Evolutionary conservation across 1,284 basidiomycete species (phyloP).

Genomic region (Austroboletus rostrupii): DNA sequence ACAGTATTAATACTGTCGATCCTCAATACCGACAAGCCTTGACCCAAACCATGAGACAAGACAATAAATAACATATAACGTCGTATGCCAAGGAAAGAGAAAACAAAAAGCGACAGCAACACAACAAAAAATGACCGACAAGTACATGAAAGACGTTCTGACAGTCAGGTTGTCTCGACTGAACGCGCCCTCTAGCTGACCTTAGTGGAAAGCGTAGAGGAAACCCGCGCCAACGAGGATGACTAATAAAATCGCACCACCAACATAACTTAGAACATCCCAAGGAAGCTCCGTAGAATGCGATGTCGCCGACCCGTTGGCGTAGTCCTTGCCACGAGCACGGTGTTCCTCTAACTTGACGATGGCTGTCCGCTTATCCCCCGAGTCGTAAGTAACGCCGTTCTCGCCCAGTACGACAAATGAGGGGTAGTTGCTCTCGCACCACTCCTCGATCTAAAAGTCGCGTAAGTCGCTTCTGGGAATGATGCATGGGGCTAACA

Average conservation of each 20-base stretch:
- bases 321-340: constrained; percentile 17
- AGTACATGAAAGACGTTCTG: too few relatives aligned
- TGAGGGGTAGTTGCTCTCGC: constrained; percentile 84
- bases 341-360: constrained; percentile 38
- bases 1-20: too few relatives aligned
- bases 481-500: not conserved
- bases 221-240: too few relatives aligned
- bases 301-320: constrained; percentile 5
- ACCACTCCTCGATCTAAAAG: constrained; percentile 87
- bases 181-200: too few relatives aligned
- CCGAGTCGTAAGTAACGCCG: constrained; percentile 23
- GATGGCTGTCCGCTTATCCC: constrained; percentile 29
- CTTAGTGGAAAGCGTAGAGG: too few relatives aligned
- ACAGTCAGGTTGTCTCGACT: too few relatives aligned
- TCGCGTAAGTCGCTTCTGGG: not conserved
- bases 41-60: too few relatives aligned
- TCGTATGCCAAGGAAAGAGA: too few relatives aligned
- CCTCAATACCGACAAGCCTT: too few relatives aligned
- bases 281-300: constrained; percentile 21
- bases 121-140: too few relatives aligned
- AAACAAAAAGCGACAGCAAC: too few relatives aligned
- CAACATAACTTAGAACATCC: constrained; percentile 41
- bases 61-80: too few relatives aligned
- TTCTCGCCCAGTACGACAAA: constrained; percentile 57
- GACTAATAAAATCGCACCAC: constrained; percentile 36